A percentile compares a stretch with the other conserved stretches of the same genome.
Conservation (phyloP, 2,329 filamentous ascomycete genomes). For the Fusarium mangiferae region DNA sequence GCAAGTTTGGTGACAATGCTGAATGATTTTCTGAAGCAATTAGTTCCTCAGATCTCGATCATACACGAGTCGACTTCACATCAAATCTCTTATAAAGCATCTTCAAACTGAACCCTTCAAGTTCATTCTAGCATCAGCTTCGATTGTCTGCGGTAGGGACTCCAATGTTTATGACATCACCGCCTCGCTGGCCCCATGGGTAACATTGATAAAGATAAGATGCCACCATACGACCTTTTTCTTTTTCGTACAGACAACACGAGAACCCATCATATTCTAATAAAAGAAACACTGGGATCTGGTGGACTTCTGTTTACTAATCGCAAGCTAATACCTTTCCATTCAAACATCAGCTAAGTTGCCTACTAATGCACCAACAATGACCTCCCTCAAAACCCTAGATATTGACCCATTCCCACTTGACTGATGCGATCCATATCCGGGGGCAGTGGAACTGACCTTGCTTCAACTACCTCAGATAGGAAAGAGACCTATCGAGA, state of each 20-base stretch:
- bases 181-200: not conserved
- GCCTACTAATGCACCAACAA: not conserved
- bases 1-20: conserved; percentile 7
- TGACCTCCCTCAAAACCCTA: not conserved
- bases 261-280: conserved; percentile 13
- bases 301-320: not conserved
- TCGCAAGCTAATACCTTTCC: not conserved
- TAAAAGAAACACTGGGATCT: conserved; percentile 4
- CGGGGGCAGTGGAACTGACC: not conserved
- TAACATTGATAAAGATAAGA: not conserved
- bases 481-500: not conserved
- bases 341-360: not conserved
- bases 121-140: conserved; percentile 11
- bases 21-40: not conserved
- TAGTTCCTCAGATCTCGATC: conserved; percentile 18
- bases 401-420: not conserved
- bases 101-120: not conserved
- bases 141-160: not conserved
- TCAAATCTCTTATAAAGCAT: conserved; percentile 33
- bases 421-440: not conserved
- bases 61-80: not conserved
- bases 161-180: conserved; percentile 13
- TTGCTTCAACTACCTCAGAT: not conserved
- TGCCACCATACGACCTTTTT: not conserved
- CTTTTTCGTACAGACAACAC: conserved; percentile 20